A percentile compares a stretch with the other conserved stretches of the same genome.
phyloP scores from a whole-genome alignment of 257 asterid species.

The Nyctanthes arbortristis region DNA sequence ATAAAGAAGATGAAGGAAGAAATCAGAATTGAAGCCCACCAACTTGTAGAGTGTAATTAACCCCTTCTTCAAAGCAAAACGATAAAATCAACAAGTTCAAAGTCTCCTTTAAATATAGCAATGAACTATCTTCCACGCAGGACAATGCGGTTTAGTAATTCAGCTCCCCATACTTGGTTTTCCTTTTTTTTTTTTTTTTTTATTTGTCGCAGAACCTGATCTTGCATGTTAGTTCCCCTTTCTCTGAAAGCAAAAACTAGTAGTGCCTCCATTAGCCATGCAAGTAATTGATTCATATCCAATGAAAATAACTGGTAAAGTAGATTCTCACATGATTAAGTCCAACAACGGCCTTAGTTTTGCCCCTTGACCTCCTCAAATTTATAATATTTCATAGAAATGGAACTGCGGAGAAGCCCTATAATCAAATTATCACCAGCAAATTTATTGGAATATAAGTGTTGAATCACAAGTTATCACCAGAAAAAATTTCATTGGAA shows the following conservation, averaged over 20 bases:
- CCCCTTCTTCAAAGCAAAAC: neutral
- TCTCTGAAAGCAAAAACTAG: neutral
- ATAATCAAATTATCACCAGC: too few species aligned
- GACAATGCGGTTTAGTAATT: neutral
- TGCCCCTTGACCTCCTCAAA: neutral
- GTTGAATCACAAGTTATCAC: too few species aligned
- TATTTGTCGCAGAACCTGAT: neutral
- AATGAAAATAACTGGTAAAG: neutral
- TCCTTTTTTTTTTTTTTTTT: neutral
- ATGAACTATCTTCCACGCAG: neutral
- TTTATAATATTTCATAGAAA: too few species aligned
- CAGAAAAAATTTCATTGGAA: too few species aligned
- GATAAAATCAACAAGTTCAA: neutral
- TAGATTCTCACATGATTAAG: neutral
- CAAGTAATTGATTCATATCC: neutral
- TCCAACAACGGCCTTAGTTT: neutral
- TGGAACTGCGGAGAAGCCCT: too few species aligned
- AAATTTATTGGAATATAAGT: too few species aligned
- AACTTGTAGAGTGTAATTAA: constrained; percentile 20
- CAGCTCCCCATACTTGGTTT: constrained; percentile 1
- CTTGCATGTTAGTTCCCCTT: neutral
- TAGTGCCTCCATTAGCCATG: neutral
- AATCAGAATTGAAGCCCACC: constrained; percentile 32
- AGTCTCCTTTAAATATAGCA: neutral
- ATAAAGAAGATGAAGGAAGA: constrained; percentile 46